These are phyloP conservation scores for Phytophthora sansomeana DNA, from an alignment of 352 stramenopile genomes.

Conservation along the genomic window DNA sequence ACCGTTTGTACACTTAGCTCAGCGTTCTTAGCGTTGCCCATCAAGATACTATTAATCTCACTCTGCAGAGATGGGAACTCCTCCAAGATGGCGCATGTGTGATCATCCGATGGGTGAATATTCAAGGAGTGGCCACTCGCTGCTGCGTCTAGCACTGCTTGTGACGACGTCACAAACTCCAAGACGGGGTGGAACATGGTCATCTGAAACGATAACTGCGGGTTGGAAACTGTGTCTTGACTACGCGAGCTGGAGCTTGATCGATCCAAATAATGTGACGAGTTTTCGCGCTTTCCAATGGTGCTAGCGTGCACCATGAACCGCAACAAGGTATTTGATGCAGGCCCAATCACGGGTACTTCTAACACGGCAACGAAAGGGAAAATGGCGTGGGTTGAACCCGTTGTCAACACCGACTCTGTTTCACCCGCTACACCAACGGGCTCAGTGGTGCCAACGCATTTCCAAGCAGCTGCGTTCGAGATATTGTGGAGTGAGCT, in stretches of 20 bases:
- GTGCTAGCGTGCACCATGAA: conserved; percentile 89
- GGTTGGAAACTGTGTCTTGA: conserved; percentile 49
- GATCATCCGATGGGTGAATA: conserved; percentile 79
- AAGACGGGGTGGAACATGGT: conserved; percentile 88
- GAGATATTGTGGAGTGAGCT: conserved; percentile 61
- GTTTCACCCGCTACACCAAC: conserved; percentile 74
- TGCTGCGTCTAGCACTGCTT: conserved; percentile 84
- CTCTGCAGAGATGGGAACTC: conserved; percentile 70
- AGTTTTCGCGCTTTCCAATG: conserved; percentile 71
- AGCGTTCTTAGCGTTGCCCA: conserved; percentile 78
- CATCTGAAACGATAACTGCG: conserved; percentile 82
- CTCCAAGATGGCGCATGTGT: conserved; percentile 79
- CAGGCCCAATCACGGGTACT: conserved; percentile 80
- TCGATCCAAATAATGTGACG: conserved; percentile 49
- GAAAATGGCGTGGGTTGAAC: conserved; percentile 69
- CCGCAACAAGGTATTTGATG: conserved; percentile 85
- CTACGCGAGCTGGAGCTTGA: conserved; percentile 51
- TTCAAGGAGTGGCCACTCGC: conserved; percentile 82
- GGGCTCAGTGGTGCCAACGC: conserved; percentile 82
- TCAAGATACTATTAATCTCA: conserved; percentile 75
- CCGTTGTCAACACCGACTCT: conserved; percentile 67
- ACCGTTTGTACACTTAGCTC: conserved; percentile 89
- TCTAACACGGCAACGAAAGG: conserved; percentile 89
- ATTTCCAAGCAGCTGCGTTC: conserved; percentile 79
- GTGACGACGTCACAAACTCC: conserved; percentile 88